phyloP scores from a whole-genome alignment of 352 stramenopile species.

The Paralagenidium karlingii region DNA sequence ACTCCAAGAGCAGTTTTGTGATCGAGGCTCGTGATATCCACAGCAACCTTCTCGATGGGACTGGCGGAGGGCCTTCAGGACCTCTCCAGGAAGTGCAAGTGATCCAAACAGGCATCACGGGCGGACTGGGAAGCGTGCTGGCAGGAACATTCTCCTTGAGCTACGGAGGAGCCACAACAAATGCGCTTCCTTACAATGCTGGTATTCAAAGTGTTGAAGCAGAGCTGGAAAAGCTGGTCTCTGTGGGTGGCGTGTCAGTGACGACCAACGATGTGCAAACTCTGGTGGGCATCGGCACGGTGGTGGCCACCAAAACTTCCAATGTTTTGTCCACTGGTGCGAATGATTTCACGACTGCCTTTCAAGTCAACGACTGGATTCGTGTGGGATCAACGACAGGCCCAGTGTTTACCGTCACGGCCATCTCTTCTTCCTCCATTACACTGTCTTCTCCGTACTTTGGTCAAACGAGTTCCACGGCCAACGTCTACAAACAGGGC shows the following conservation, averaged over 20 bases:
- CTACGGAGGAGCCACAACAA: conserved; percentile 49
- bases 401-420: conserved; percentile 76
- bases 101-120: conserved; percentile 63
- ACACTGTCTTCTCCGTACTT: conserved; percentile 84
- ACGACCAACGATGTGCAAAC: conserved; percentile 81
- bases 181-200: conserved; percentile 38
- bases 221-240: conserved; percentile 67
- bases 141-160: conserved; percentile 65
- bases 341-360: conserved; percentile 41
- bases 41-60: conserved; percentile 84
- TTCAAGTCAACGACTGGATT: conserved; percentile 87
- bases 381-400: conserved; percentile 68
- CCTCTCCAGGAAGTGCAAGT: conserved; percentile 86
- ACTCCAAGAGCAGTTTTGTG: conserved; percentile 69
- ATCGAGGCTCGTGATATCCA: conserved; percentile 89
- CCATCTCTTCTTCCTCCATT: conserved; percentile 48
- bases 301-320: conserved; percentile 68
- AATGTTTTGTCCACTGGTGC: conserved; percentile 38
- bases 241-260: conserved; percentile 78
- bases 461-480: conserved; percentile 22
- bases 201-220: conserved; percentile 68
- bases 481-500: conserved; percentile 79
- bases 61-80: conserved; percentile 27
- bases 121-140: conserved; percentile 20
- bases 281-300: conserved; percentile 32